Percentiles rank a stretch among this genome's conserved stretches.
phyloP scores from a whole-genome alignment of 768 basidiomycete species.

The Russula abietina region DNA sequence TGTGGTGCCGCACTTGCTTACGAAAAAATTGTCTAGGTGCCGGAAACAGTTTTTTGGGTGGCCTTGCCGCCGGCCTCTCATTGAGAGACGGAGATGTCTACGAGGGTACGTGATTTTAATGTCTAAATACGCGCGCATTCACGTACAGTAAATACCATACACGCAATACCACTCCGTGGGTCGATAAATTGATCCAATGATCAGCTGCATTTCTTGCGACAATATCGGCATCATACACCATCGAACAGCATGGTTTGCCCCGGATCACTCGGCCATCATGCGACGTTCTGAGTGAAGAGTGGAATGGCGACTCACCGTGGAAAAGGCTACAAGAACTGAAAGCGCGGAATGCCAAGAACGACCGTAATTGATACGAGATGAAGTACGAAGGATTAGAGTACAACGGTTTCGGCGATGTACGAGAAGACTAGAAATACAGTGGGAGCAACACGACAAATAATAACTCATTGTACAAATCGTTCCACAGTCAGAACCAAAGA shows the following conservation, averaged over 20 bases:
- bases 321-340: slow-evolving; percentile 50
- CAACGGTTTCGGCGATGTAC: slow-evolving; percentile 18
- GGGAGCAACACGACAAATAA: slow-evolving; percentile 12
- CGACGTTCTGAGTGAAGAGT: slow-evolving; percentile 34
- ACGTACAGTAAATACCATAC: not conserved
- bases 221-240: slow-evolving; percentile 74
- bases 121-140: slow-evolving; percentile 17
- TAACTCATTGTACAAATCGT: slow-evolving; percentile 21
- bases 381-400: slow-evolving; percentile 26
- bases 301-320: slow-evolving; percentile 69
- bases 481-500: slow-evolving; percentile 9
- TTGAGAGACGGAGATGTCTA: slow-evolving; percentile 52
- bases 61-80: slow-evolving; percentile 67
- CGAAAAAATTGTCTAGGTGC: slow-evolving; percentile 58
- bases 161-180: not conserved
- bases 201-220: slow-evolving; percentile 68
- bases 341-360: slow-evolving; percentile 34
- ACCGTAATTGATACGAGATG: slow-evolving; percentile 33
- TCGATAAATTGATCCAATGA: slow-evolving; percentile 9
- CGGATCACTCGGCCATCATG: slow-evolving; percentile 32
- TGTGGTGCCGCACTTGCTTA: slow-evolving; percentile 2
- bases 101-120: slow-evolving; percentile 44
- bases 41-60: slow-evolving; percentile 87
- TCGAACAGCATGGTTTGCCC: slow-evolving; percentile 81
- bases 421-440: slow-evolving; percentile 17